Conservation (phyloP, 805 yeast species). For the Candida rishiriensis region DNA sequence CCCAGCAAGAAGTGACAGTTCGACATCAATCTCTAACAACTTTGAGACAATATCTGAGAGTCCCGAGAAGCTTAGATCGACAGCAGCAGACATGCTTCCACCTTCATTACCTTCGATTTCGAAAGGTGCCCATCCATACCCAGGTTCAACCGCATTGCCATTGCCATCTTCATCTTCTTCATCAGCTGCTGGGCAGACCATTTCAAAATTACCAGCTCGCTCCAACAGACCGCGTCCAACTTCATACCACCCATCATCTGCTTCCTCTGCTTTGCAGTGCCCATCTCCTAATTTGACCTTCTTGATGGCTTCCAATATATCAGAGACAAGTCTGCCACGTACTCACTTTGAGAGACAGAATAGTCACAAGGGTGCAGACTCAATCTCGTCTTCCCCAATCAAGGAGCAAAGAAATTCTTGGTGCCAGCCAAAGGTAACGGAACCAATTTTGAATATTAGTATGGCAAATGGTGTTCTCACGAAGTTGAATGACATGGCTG, state of each 20-base stretch:
- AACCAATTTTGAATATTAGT: conserved; percentile 30
- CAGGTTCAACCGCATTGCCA: conserved; percentile 10
- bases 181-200: conserved; percentile 30
- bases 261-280: conserved; percentile 23
- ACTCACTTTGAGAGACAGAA: conserved; percentile 14
- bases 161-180: conserved; percentile 26
- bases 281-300: conserved; percentile 28
- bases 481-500: conserved; percentile 8
- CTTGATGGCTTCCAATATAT: conserved; percentile 21
- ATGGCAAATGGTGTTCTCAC: conserved; percentile 30
- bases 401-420: conserved; percentile 27
- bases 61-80: conserved; percentile 25
- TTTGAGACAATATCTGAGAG: conserved; percentile 46
- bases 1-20: conserved; percentile 12
- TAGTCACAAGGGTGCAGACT: conserved; percentile 12
- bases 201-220: conserved; percentile 25
- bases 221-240: conserved; percentile 74
- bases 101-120: conserved; percentile 25
- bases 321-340: conserved; percentile 20
- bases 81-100: conserved; percentile 15
- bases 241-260: conserved; percentile 69
- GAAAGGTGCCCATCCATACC: background rate
- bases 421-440: conserved; percentile 26
- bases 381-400: conserved; percentile 26
- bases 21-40: conserved; percentile 12